phyloP scores from a whole-genome alignment of 345 rosid genomes.

The Gossypium bickii region DNA sequence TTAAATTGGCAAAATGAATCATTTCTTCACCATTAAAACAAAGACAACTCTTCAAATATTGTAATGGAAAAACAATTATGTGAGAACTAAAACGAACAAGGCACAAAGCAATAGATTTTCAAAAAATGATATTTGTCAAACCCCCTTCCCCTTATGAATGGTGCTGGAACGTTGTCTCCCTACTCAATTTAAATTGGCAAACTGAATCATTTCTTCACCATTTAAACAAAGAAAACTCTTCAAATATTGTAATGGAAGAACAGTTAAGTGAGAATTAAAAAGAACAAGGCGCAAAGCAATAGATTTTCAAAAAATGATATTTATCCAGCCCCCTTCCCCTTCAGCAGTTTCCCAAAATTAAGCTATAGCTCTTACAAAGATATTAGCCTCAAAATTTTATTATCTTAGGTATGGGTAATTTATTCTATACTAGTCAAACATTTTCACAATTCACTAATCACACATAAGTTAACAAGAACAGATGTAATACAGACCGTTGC shows the following conservation, averaged over 20 bases:
- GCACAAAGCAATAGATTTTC: not conserved
- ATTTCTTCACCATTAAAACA: not conserved
- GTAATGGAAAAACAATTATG: not conserved
- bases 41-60: not conserved
- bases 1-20: slow-evolving; percentile 4
- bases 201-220: slow-evolving; percentile 1
- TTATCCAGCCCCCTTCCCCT: not conserved
- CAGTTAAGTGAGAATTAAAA: not conserved
- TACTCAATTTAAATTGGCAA: slow-evolving; percentile 23
- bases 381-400: not conserved
- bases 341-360: not conserved
- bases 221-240: slow-evolving; percentile 5
- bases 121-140: too few relatives aligned
- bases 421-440: not conserved
- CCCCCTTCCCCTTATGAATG: slow-evolving; percentile 49
- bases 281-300: too few relatives aligned
- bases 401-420: not conserved
- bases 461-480: not conserved
- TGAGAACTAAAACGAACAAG: not conserved
- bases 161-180: slow-evolving; percentile 92
- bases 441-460: not conserved
- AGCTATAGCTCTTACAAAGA: not conserved
- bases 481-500: slow-evolving; percentile 52
- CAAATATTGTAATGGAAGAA: not conserved
- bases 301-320: not conserved